A percentile compares a stretch with the other conserved stretches of the same genome.
Evolutionary conservation across 2,329 filamentous ascomycete species (phyloP).

Genomic region (Lachnellula cervina): DNA sequence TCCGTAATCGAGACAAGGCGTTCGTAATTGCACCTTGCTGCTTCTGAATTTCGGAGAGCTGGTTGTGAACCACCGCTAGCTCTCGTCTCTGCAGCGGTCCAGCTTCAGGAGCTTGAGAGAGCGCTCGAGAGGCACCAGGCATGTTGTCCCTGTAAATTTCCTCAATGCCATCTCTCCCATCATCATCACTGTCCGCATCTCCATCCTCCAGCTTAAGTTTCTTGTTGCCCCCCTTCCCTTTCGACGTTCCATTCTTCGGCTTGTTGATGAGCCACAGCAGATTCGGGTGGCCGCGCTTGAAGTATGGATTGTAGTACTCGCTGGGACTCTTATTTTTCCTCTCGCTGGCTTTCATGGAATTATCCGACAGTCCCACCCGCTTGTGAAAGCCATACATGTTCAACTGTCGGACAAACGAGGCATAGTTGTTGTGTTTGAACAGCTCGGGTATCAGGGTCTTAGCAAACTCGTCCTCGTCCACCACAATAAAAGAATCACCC

Average conservation of each 20-base stretch:
- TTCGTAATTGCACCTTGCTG: slow-evolving; percentile 83
- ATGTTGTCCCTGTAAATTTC: slow-evolving; percentile 38
- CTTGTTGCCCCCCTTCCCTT: slow-evolving; percentile 49
- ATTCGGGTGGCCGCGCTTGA: slow-evolving; percentile 87
- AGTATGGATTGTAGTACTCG: slow-evolving; percentile 97
- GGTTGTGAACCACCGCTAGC: slow-evolving; percentile 69
- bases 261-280: slow-evolving; percentile 96
- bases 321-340: slow-evolving; percentile 96
- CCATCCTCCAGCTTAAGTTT: slow-evolving; percentile 56
- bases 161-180: slow-evolving; percentile 40
- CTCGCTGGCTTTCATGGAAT: slow-evolving; percentile 95
- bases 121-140: slow-evolving; percentile 34
- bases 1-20: slow-evolving; percentile 73
- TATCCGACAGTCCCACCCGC: slow-evolving; percentile 85
- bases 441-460: slow-evolving; percentile 68
- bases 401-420: slow-evolving; percentile 69
- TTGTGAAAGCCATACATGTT: slow-evolving; percentile 63
- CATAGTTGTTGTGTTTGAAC: slow-evolving; percentile 77
- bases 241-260: slow-evolving; percentile 66
- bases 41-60: slow-evolving; percentile 75
- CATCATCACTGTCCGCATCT: slow-evolving; percentile 69
- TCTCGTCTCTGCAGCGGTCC: slow-evolving; percentile 63
- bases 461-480: slow-evolving; percentile 89
- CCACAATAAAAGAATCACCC: slow-evolving; percentile 91
- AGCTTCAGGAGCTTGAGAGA: slow-evolving; percentile 31